phyloP scores from a whole-genome alignment of 1,284 basidiomycete species.

The Ceratorhiza oryzae-sativae region DNA sequence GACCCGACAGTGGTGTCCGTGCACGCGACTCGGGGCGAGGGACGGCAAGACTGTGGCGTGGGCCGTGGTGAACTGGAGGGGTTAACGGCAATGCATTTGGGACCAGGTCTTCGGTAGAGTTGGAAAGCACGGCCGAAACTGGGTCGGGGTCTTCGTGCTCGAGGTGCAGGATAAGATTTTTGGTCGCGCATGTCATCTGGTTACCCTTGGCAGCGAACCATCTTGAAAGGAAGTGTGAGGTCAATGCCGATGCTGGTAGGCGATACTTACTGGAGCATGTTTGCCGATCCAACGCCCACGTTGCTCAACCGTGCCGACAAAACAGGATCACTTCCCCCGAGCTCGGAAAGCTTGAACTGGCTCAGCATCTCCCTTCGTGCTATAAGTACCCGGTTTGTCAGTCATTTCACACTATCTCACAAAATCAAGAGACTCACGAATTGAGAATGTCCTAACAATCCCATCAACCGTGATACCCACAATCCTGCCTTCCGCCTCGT shows the following conservation, averaged over 20 bases:
- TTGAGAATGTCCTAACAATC: conserved; percentile 88
- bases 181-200: conserved; percentile 91
- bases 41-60: conserved; percentile 49
- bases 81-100: conserved; percentile 52
- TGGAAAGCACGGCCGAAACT: conserved; percentile 16
- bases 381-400: conserved; percentile 51
- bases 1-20: conserved; percentile 49
- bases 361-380: conserved; percentile 83
- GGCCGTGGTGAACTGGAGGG: conserved; percentile 56
- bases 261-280: conserved; percentile 75
- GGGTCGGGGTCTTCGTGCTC: conserved; percentile 51
- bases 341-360: conserved; percentile 84
- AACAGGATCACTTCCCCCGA: conserved; percentile 72
- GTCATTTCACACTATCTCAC: neutral
- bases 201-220: conserved; percentile 92
- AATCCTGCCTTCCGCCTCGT: conserved; percentile 75
- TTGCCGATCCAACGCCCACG: conserved; percentile 78
- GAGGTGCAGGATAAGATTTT: conserved; percentile 84
- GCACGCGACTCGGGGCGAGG: conserved; percentile 52
- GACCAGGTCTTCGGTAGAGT: conserved; percentile 48
- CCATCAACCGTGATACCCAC: conserved; percentile 92
- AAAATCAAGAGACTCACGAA: conserved; percentile 60
- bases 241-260: neutral
- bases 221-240: conserved; percentile 49
- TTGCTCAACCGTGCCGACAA: conserved; percentile 71